These are phyloP conservation scores for Pythium oligandrum DNA, from an alignment of 352 stramenopile genomes.

Conservation along the genomic window DNA sequence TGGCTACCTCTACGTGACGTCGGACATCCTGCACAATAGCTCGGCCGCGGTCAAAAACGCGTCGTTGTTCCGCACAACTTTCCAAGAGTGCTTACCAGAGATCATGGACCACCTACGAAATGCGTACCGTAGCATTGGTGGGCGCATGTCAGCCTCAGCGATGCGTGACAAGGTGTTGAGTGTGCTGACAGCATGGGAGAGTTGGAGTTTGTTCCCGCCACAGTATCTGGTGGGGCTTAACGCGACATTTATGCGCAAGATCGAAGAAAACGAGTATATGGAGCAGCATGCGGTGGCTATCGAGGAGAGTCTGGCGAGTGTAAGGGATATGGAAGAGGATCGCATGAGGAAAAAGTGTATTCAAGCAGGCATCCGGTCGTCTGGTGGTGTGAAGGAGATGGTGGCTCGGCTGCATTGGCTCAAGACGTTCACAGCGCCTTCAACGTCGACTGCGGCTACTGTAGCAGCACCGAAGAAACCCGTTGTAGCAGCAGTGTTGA, in stretches of 20 bases:
- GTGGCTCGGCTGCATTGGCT: slow-evolving; percentile 56
- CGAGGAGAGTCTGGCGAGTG: not conserved
- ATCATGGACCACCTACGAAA: slow-evolving; percentile 57
- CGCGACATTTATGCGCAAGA: slow-evolving; percentile 70
- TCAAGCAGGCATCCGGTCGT: slow-evolving; percentile 59
- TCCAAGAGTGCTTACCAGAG: slow-evolving; percentile 75
- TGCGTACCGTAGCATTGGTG: slow-evolving; percentile 46
- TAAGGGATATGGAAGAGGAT: slow-evolving; percentile 36
- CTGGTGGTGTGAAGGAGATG: slow-evolving; percentile 35
- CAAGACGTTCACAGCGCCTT: slow-evolving; percentile 59
- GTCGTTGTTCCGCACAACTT: slow-evolving; percentile 84
- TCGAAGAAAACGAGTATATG: slow-evolving; percentile 51
- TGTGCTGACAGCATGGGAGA: slow-evolving; percentile 72
- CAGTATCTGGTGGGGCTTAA: slow-evolving; percentile 73
- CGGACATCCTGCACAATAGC: slow-evolving; percentile 89
- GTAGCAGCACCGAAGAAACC: slow-evolving; percentile 2
- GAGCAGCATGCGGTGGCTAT: not conserved
- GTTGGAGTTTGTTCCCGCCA: slow-evolving; percentile 76
- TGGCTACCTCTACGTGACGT: slow-evolving; percentile 75
- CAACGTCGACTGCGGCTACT: not conserved
- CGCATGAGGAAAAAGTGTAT: slow-evolving; percentile 59
- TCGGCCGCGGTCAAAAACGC: slow-evolving; percentile 85
- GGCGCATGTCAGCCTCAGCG: slow-evolving; percentile 72
- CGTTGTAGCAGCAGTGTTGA: not conserved
- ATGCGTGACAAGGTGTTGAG: slow-evolving; percentile 82